Conservation (phyloP, 164 flowering plant genomes). For the Umbilicus rupestris region DNA sequence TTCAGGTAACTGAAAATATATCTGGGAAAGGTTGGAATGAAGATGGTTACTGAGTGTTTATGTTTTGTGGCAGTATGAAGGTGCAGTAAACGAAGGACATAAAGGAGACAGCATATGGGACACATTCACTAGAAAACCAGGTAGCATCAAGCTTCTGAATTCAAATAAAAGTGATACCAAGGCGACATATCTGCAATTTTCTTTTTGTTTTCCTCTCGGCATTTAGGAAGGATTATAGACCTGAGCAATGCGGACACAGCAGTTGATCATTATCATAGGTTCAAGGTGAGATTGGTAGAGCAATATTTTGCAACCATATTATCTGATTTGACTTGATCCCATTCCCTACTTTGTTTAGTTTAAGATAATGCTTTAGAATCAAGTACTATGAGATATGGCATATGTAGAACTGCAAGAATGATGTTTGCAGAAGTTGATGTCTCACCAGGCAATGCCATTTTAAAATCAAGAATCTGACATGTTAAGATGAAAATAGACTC, state of each 20-base stretch:
- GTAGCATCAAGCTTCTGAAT: conserved; percentile 18
- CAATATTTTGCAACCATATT: not conserved
- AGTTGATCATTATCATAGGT: conserved; percentile 82
- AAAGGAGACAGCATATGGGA: conserved; percentile 83
- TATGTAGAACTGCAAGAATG: not conserved
- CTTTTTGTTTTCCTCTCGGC: not conserved
- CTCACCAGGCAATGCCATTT: conserved; percentile 1
- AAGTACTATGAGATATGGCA: no score
- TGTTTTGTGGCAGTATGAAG: conserved; percentile 50
- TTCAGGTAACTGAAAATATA: conserved; percentile 38
- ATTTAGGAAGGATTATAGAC: conserved; percentile 66
- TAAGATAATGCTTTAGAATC: not conserved
- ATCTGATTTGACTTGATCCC: not conserved
- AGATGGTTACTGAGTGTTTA: not conserved
- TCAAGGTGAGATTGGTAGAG: conserved; percentile 33
- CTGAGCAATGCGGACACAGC: conserved; percentile 80
- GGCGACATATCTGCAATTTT: not conserved
- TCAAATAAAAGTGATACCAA: not conserved
- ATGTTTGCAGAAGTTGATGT: conserved; percentile 14
- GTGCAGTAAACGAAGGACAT: conserved; percentile 75
- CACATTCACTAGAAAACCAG: conserved; percentile 50
- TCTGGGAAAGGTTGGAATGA: not conserved
- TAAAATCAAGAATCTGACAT: not conserved
- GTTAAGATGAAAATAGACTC: not conserved
- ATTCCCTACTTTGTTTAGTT: not conserved